Evolutionary conservation across 2,329 filamentous ascomycete species (phyloP), one percentile per base, ranked within the genome.

Genomic region (Pseudomassariella vexata): DNA sequence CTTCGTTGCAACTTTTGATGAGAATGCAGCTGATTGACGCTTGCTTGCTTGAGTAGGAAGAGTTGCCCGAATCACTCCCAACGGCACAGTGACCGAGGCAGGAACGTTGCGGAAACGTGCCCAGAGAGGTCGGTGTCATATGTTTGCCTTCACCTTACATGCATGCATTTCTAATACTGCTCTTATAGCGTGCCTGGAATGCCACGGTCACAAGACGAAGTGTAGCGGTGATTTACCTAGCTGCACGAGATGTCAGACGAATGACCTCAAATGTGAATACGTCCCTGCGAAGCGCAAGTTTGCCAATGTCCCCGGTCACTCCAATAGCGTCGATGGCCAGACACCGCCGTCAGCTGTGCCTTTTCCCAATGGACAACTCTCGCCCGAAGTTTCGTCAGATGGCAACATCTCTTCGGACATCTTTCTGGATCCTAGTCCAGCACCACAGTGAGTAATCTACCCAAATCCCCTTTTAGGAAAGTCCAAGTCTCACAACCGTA

Each of bases 201-300:
- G 62, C 19, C 61, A 64, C 38, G 36, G 51, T 3, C 60, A 63
- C 42, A 65, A 65, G 43, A 63, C 60, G 2, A 63, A 62, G 37
- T 65, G 62, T 37, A 63, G 60, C 1, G 59, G 61, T 14, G 60
- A 63, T 30, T 35, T 60, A 27, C 61, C 61, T 5, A 46, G 45
- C 18, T 65, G 62, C 39, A 53, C 56, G 38, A 47, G 62, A 33
- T 65, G 62, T 39, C 52, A 58, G 27, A 38, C 38, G 2, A 44
- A 46, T 19, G 48, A 51, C 17, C 39, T 64, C n/a, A 29, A 33
- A 11, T 65, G 62, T 47, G 60, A 63, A 39, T 65, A 65, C 37
- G 55, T 51, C 10, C 49, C 55, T 1, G 50, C 56, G 10, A 63
- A 58, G 42, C 50, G 62, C 23, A 57, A 56, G 28, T 62, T 63